phyloP scores from a whole-genome alignment of 2,329 filamentous ascomycete species.

The Colletotrichum eremochloae region DNA sequence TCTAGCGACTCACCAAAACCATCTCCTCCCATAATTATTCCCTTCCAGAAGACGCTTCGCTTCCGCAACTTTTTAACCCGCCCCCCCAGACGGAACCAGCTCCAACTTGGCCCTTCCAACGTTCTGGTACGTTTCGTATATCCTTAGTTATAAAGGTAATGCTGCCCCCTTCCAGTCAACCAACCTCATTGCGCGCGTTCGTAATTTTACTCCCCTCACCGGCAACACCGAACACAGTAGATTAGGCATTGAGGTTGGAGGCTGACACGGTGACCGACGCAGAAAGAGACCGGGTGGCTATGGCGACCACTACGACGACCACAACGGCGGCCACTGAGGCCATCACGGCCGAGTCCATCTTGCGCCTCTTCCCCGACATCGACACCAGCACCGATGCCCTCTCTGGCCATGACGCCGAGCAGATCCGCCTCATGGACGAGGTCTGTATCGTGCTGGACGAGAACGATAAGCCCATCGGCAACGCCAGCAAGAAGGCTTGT shows the following conservation, averaged over 20 bases:
- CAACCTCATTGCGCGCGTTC: neutral
- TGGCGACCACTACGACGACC: constrained; percentile 51
- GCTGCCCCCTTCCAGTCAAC: too few relatives aligned
- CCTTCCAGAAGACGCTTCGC: neutral
- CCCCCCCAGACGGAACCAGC: constrained; percentile 9
- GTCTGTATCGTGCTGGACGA: constrained; percentile 97
- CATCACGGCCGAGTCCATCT: constrained; percentile 88
- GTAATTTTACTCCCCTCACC: neutral
- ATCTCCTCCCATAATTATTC: neutral
- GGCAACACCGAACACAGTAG: neutral
- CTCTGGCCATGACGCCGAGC: constrained; percentile 94
- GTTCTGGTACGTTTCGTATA: neutral
- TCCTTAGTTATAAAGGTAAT: neutral
- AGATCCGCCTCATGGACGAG: constrained; percentile 98
- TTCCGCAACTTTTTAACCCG: neutral
- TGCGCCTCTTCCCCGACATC: constrained; percentile 89
- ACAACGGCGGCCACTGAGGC: constrained; percentile 67
- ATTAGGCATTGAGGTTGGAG: neutral
- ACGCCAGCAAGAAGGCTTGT: constrained; percentile 98
- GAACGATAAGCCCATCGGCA: constrained; percentile 92
- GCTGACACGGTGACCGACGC: neutral
- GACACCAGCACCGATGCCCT: constrained; percentile 80
- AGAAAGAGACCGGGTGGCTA: constrained; percentile 31
- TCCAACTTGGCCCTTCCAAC: neutral
- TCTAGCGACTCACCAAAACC: neutral